Evolutionary conservation across 2,329 filamentous ascomycete genomes (phyloP).

Genomic region (Venturia aucupariae): DNA sequence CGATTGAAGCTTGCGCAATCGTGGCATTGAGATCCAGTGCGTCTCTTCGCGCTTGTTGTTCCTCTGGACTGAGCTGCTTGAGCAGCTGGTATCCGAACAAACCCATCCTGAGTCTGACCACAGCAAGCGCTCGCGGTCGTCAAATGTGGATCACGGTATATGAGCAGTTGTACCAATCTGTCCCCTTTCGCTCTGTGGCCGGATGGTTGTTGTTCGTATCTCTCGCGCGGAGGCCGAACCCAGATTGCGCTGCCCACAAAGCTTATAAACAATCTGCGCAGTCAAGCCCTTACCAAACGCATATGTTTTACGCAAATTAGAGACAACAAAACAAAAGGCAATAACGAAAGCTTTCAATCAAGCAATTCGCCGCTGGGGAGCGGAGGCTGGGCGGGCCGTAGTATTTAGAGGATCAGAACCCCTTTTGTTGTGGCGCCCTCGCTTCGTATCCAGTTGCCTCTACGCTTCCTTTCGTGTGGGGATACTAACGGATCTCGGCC

Average conservation of each 20-base stretch:
- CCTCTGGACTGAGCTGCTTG: slow-evolving; percentile 13
- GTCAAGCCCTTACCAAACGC: background rate
- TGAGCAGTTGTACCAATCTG: background rate
- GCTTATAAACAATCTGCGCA: background rate
- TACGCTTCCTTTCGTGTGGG: background rate
- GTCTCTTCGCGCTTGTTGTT: slow-evolving; percentile 36
- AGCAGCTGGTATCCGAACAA: slow-evolving; percentile 14
- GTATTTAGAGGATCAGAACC: background rate
- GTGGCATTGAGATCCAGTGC: slow-evolving; percentile 46
- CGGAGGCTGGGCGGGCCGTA: background rate
- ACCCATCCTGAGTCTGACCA: slow-evolving; percentile 5
- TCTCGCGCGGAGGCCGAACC: background rate
- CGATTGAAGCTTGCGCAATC: slow-evolving; percentile 46
- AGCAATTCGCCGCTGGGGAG: background rate
- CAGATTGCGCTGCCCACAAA: background rate
- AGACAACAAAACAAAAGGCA: background rate
- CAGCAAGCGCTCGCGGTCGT: background rate
- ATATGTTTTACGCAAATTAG: background rate
- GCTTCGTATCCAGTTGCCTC: background rate
- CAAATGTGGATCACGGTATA: background rate
- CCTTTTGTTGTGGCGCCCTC: background rate
- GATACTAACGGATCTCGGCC: background rate
- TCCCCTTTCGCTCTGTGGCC: background rate
- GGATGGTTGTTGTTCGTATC: background rate
- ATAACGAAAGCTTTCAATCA: background rate